A percentile compares a stretch with the other conserved stretches of the same genome.
Conservation (phyloP, 768 basidiomycete genomes). For the Russula brevipes region DNA sequence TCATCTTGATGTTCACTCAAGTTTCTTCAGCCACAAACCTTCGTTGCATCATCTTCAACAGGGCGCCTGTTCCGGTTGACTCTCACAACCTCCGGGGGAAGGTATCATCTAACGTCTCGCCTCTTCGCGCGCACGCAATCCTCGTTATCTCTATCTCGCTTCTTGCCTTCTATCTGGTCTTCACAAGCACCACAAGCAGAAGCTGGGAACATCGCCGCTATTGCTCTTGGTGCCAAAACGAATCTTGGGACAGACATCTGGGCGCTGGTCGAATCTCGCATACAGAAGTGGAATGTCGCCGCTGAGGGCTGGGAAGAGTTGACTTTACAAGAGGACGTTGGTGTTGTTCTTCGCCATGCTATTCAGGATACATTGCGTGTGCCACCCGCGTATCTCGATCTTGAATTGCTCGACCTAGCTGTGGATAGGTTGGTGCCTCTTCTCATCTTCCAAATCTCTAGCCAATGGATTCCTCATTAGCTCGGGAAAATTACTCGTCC, state of each 20-base stretch:
- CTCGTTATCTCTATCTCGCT: constrained; percentile 40
- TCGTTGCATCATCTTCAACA: constrained; percentile 60
- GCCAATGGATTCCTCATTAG: constrained; percentile 29
- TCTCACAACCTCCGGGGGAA: constrained; percentile 64
- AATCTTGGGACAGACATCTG: constrained; percentile 54
- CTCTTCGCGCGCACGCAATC: constrained; percentile 55
- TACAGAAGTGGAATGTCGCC: constrained; percentile 69
- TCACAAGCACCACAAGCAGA: constrained; percentile 41
- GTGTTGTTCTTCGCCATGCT: constrained; percentile 42
- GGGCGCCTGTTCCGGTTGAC: constrained; percentile 62
- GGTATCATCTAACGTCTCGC: constrained; percentile 53
- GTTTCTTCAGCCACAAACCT: constrained; percentile 51
- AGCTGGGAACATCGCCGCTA: constrained; percentile 58
- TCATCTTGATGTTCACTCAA: constrained; percentile 13
- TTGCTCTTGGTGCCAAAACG: constrained; percentile 46
- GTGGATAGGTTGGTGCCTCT: constrained; percentile 46
- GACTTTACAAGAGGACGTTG: constrained; percentile 51
- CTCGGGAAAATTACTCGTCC: constrained; percentile 49
- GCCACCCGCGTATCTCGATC: constrained; percentile 47
- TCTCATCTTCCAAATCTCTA: neutral
- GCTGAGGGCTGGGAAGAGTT: constrained; percentile 69
- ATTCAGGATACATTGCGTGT: constrained; percentile 41
- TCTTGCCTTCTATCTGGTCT: constrained; percentile 42
- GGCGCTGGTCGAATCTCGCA: constrained; percentile 58
- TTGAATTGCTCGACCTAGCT: constrained; percentile 69